Conservation (phyloP, 2,329 filamentous ascomycete species). For the Fusarium marasasianum region DNA sequence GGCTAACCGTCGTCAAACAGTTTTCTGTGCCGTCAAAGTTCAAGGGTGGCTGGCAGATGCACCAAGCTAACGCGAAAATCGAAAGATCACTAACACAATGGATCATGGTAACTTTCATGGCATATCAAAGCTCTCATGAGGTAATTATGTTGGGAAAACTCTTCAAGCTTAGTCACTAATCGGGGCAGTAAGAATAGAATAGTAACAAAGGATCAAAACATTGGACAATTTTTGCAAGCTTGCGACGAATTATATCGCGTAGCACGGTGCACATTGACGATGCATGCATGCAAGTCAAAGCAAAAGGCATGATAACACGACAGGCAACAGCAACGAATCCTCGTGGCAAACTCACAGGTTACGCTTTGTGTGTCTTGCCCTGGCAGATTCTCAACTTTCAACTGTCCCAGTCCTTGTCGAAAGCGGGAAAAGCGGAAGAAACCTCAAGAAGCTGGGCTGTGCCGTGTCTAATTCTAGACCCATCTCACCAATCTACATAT, state of each 20-base stretch:
- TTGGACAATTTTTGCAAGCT: background rate
- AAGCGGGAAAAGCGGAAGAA: slow-evolving; percentile 5
- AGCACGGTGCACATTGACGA: slow-evolving; percentile 1
- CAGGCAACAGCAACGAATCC: slow-evolving; percentile 8
- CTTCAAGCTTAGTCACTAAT: background rate
- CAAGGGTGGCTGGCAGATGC: slow-evolving; percentile 1
- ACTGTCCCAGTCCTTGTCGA: background rate
- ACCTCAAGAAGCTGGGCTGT: slow-evolving; percentile 3
- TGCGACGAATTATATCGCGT: background rate
- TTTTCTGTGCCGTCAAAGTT: background rate
- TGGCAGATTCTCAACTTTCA: slow-evolving; percentile 10
- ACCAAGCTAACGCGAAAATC: slow-evolving; percentile 3
- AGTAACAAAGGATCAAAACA: background rate
- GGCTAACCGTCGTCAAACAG: background rate
- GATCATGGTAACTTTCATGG: background rate
- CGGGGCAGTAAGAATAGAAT: background rate
- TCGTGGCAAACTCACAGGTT: slow-evolving; percentile 22
- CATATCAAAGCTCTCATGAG: background rate
- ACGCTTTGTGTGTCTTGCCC: slow-evolving; percentile 17
- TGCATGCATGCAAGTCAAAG: slow-evolving; percentile 26
- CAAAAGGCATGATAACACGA: slow-evolving; percentile 3
- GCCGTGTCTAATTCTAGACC: slow-evolving; percentile 4
- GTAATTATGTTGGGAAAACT: background rate
- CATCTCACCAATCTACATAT: background rate
- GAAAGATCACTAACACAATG: slow-evolving; percentile 7